Conservation (phyloP, 2,329 filamentous ascomycete genomes). For the Colletotrichum graminicola region DNA sequence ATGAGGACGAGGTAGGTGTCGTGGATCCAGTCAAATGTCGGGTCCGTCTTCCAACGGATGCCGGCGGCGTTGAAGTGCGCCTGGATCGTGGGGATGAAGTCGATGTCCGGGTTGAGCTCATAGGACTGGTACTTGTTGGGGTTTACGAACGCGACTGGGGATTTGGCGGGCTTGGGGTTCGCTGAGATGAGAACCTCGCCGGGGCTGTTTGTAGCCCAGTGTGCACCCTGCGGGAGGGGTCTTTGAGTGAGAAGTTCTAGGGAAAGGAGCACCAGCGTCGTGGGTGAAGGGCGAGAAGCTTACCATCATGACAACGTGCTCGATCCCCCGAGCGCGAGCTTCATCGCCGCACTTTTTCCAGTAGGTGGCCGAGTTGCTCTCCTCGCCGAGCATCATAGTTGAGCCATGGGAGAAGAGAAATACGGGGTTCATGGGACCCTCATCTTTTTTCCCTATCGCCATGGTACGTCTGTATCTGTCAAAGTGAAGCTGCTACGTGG, state of each 20-base stretch:
- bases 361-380: conserved; percentile 70
- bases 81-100: conserved; percentile 63
- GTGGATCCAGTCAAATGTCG: conserved; percentile 77
- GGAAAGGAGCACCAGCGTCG: background rate
- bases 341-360: conserved; percentile 76
- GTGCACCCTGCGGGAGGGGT: conserved; percentile 63
- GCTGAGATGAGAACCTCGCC: conserved; percentile 71
- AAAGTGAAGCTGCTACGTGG: background rate
- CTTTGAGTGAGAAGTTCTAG: conserved; percentile 8
- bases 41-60: conserved; percentile 65
- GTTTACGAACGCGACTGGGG: conserved; percentile 75
- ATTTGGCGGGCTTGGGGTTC: conserved; percentile 71
- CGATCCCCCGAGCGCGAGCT: conserved; percentile 69
- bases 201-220: conserved; percentile 69
- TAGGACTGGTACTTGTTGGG: conserved; percentile 75
- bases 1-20: conserved; percentile 78
- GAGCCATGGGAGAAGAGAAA: conserved; percentile 79
- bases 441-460: conserved; percentile 27
- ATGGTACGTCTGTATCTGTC: conserved; percentile 9
- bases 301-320: conserved; percentile 76
- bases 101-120: conserved; percentile 70
- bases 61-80: conserved; percentile 62
- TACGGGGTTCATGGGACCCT: conserved; percentile 60
- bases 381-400: conserved; percentile 78
- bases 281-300: conserved; percentile 17